A percentile compares a stretch with the other conserved stretches of the same genome.
These are phyloP conservation scores for Calycina marina DNA, from an alignment of 2,329 filamentous ascomycete species.

Conservation along the genomic window DNA sequence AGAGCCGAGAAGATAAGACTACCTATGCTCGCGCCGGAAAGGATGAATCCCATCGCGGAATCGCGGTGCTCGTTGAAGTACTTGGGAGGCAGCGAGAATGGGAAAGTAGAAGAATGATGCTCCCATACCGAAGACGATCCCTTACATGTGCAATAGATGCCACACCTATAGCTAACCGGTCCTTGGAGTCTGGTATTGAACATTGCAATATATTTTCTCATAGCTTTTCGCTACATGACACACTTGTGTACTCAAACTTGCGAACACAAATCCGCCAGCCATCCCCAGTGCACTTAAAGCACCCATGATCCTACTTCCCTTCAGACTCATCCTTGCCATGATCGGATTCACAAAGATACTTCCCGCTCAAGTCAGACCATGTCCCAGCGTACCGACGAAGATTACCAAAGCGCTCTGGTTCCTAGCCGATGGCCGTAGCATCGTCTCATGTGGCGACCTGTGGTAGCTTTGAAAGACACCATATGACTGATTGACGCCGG, in stretches of 20 bases:
- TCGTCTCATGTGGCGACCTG: slow-evolving; percentile 26
- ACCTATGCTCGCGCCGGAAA: slow-evolving; percentile 28
- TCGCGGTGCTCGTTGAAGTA: slow-evolving; percentile 34
- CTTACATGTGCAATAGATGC: slow-evolving; percentile 32
- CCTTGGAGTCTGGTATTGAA: not conserved
- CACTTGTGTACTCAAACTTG: slow-evolving; percentile 22
- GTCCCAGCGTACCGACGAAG: slow-evolving; percentile 33
- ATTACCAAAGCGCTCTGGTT: slow-evolving; percentile 29
- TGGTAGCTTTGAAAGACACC: slow-evolving; percentile 36
- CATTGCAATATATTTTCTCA: no score
- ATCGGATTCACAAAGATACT: slow-evolving; percentile 33
- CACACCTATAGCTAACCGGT: slow-evolving; percentile 24
- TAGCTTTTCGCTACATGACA: no score
- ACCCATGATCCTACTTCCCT: slow-evolving; percentile 25
- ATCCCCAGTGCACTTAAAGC: slow-evolving; percentile 28
- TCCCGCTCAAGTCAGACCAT: slow-evolving; percentile 34
- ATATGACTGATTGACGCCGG: slow-evolving; percentile 34
- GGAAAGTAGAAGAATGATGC: slow-evolving; percentile 28
- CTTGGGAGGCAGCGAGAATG: slow-evolving; percentile 29
- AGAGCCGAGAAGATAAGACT: slow-evolving; percentile 28
- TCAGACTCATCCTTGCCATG: slow-evolving; percentile 28
- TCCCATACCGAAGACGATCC: slow-evolving; percentile 30
- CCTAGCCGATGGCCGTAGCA: slow-evolving; percentile 24
- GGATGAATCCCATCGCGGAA: slow-evolving; percentile 30
- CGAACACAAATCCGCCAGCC: slow-evolving; percentile 29